Evolutionary conservation across 345 rosid species (phyloP), one percentile per base, ranked within the genome.

Genomic region (Murraya paniculata): DNA sequence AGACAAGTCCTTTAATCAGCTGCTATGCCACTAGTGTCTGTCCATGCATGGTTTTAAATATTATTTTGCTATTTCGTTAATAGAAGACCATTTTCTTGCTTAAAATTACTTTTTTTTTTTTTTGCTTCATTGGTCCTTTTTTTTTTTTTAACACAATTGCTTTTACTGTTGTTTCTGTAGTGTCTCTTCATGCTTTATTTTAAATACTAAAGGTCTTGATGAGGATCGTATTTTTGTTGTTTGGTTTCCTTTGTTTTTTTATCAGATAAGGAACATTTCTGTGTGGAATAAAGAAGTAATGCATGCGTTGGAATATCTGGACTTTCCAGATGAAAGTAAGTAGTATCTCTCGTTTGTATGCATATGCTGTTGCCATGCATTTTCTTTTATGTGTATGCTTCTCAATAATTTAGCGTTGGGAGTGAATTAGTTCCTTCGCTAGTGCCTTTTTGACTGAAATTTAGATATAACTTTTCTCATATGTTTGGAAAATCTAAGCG

Each of bases 321-420:
- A 89, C 69, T 90, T 81, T 80, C 88, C 92, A 2, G 91, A 87
- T 74, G 88, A 90, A 81, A 80, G 92, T 90, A 81, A 88, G 91
- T 82, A 25, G 16, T 45, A 33, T 31, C 67, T 64, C 69, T 70
- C 28, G 11, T 58, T 57, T 74, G 9, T 77, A 24, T 35, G 9
- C 74, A 66, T 21, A 22, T 33, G 68, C 35, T 60, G 27, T 50
- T 73, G 48, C 35, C 48, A 66, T 68, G 56, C 66, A 9, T 68
- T 55, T 60, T 38, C 48, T 25, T 79, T 36, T 27, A 30, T 66
- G 64, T 41, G 39, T 68, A 28, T 77, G 75, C 16, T 30, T 78
- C 27, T 14, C 41, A 73, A 13, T 31, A 28, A 69, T 25, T 25
- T 48, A 55, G 53, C 25, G 36, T 74, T 28, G 74, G 31, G 31